phyloP scores from a whole-genome alignment of 345 rosid species.

The Murraya paniculata region DNA sequence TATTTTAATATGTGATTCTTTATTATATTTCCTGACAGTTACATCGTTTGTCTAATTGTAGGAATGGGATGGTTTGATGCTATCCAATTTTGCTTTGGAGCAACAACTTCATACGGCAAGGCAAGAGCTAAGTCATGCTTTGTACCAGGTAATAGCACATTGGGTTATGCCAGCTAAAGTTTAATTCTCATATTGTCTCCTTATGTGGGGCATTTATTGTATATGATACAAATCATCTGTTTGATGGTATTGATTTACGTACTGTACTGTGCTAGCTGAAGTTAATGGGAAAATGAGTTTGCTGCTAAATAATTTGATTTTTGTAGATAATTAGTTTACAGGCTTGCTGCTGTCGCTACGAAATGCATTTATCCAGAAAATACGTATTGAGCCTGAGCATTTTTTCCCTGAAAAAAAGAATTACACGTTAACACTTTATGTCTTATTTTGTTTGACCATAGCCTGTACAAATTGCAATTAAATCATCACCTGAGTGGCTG shows the following conservation, averaged over 20 bases:
- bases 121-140: conserved; percentile 95
- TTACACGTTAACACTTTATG: no score
- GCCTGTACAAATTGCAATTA: neutral
- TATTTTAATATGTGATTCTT: neutral
- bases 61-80: conserved; percentile 99
- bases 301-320: neutral
- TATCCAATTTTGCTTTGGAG: conserved; percentile 92
- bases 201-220: neutral
- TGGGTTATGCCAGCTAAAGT: neutral
- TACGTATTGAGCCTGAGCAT: neutral
- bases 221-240: neutral
- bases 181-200: neutral
- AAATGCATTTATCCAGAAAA: neutral
- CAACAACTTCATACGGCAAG: conserved; percentile 95
- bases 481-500: neutral
- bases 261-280: neutral
- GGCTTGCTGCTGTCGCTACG: neutral
- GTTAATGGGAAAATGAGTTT: neutral
- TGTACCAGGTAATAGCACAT: conserved; percentile 72
- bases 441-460: neutral
- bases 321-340: neutral
- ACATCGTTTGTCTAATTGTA: conserved; percentile 24
- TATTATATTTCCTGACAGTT: conserved; percentile 10
- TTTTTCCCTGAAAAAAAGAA: neutral
- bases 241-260: neutral